Percentiles rank a stretch among this genome's conserved stretches.
These are phyloP conservation scores for Saccharomyces hybrid DNA, from an alignment of 1,139 yeast genomes.

Conservation along the genomic window DNA sequence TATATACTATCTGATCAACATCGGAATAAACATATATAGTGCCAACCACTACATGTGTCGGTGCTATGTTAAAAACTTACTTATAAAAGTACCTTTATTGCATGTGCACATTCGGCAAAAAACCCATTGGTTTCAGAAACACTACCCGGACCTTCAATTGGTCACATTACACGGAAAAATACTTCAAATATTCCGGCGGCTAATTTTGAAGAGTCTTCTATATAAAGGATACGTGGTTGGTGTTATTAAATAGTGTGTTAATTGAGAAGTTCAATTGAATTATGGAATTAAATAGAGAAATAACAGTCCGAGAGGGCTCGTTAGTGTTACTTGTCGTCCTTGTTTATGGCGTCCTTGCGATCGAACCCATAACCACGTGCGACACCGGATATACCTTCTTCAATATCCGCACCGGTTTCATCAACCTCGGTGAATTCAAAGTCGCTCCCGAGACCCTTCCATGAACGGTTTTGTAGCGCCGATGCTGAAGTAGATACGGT, in stretches of 20 bases:
- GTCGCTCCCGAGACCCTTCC: constrained; percentile 94
- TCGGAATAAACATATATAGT: neutral
- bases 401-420: constrained; percentile 61
- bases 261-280: neutral
- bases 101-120: neutral
- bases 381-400: constrained; percentile 77
- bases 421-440: constrained; percentile 41
- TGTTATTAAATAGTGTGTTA: neutral
- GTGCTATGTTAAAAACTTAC: neutral
- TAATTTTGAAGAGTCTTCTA: neutral
- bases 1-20: neutral
- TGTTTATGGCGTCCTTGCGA: constrained; percentile 10
- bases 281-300: neutral
- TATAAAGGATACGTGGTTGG: neutral
- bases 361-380: constrained; percentile 67
- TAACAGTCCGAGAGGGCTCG: neutral
- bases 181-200: neutral
- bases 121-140: neutral
- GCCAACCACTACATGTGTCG: neutral
- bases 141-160: neutral
- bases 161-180: neutral
- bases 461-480: constrained; percentile 59
- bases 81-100: neutral
- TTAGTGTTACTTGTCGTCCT: neutral
- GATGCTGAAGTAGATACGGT: constrained; percentile 89